Percentiles rank a stretch among this genome's conserved stretches.
Evolutionary conservation across 108 stramenopile genomes (phyloP).

Genomic region (Aureococcus anophagefferens): DNA sequence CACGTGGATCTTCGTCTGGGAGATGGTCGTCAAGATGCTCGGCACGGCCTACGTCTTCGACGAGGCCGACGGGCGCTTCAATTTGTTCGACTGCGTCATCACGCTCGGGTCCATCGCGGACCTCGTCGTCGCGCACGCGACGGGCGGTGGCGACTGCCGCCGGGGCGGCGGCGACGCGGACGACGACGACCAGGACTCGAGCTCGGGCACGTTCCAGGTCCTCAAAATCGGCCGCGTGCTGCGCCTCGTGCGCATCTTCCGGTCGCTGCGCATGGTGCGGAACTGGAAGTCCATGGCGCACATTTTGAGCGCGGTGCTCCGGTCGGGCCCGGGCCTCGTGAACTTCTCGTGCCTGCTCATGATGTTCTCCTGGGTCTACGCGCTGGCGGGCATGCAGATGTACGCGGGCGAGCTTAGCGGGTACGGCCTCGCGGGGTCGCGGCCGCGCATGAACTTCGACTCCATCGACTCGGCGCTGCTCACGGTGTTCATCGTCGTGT

Average conservation of each 20-base stretch:
- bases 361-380: slow-evolving; percentile 42
- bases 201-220: no score
- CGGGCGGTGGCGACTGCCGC: no score
- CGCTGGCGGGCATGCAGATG: slow-evolving; percentile 39
- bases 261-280: slow-evolving; percentile 30
- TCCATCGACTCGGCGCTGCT: slow-evolving; percentile 15
- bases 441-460: no score
- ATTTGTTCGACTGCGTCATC: slow-evolving; percentile 38
- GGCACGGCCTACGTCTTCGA: slow-evolving; percentile 38
- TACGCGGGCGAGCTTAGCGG: no score
- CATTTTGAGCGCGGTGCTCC: slow-evolving; percentile 31
- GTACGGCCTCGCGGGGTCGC: no score
- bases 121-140: no score
- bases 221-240: slow-evolving; percentile 22
- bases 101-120: no score
- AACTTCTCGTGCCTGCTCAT: slow-evolving; percentile 33
- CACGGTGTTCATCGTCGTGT: slow-evolving; percentile 37
- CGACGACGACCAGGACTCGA: no score
- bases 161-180: no score
- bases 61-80: slow-evolving; percentile 23
- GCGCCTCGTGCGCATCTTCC: slow-evolving; percentile 41
- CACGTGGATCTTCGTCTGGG: slow-evolving; percentile 32
- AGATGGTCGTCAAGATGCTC: slow-evolving; percentile 37
- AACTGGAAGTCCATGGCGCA: slow-evolving; percentile 32
- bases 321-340: slow-evolving; percentile 31